Base-by-base conservation (phyloP, 2,329 filamentous ascomycete genomes). In the Mollisia scopiformis region DNA sequence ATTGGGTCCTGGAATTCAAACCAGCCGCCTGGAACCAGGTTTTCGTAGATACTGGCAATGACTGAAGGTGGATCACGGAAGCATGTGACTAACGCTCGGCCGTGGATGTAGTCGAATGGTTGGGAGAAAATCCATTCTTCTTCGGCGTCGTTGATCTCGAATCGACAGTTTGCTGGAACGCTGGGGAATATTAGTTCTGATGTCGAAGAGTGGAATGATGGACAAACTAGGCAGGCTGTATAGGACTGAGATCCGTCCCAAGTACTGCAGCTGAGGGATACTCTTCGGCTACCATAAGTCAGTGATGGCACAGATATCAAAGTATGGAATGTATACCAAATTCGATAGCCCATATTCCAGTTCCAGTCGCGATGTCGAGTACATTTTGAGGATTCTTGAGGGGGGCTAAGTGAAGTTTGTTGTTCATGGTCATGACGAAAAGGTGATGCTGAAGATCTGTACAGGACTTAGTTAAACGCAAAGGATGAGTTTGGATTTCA, bases 291-390 rank as follows among this genome's bases (percentile, higher is more conserved):
- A n/a, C 10, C 23, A 30, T 2, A 23, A 1, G n/a, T 50, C 14
- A 52, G 1, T 25, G 5, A 41, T 14, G 5, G 16, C 11, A 28
- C 28, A 37, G 3, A 25, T n/a, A 23, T 55, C 21, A 16, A 25
- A 37, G 41, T 14, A 31, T 13, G 8, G 16, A 11, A 19, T n/a
- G n/a, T 16, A 28, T 58, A 58, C 59, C 62, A 21, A 62, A 64
- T 19, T 64, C 59, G n/a, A 62, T 62, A 3, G 62, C 62, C 59
- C 59, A 62, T 6, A 64, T 56, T 2, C 62, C 59, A 14, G 59
- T 62, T 19, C 54, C 55, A 25, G 62, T 62, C 25, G 49, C 62
- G 8, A 64, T 55, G 21, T 64, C 62, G 10, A 64, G 39, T 16
- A 64, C 59, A 28, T 62, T 51, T 5, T 62, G 52, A 7, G 49